These are phyloP conservation scores for Rhododendron molle DNA, from an alignment of 148 eudicot genomes.

Conservation along the genomic window DNA sequence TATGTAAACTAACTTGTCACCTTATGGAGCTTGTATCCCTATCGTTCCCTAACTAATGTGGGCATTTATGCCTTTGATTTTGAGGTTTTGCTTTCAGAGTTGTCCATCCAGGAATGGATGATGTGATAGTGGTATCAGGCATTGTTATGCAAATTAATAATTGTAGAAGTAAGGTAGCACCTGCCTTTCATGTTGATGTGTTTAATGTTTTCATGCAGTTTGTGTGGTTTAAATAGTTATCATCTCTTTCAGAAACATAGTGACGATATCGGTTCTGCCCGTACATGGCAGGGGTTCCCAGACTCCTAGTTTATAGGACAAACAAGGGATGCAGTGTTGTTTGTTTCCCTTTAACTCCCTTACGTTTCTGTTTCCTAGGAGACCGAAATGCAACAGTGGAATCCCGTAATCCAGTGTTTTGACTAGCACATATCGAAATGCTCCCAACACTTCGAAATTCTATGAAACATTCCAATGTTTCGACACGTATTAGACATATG, in stretches of 20 bases:
- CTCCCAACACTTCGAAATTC: not conserved
- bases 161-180: not conserved
- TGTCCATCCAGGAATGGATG: not conserved
- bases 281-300: not conserved
- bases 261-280: not conserved
- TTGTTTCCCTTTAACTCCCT: not conserved
- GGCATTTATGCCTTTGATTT: not conserved
- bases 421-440: not conserved
- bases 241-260: not conserved
- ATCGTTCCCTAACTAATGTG: not conserved
- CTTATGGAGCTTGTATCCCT: not conserved
- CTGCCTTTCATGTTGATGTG: not conserved
- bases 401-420: not conserved
- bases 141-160: not conserved
- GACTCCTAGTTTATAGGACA: not conserved
- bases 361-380: not conserved
- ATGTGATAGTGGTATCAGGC: not conserved
- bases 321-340: not conserved
- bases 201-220: not conserved
- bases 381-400: not conserved
- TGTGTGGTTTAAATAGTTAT: not conserved
- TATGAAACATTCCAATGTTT: not conserved
- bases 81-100: not conserved
- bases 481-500: not conserved
- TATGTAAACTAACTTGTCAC: not conserved